A percentile compares a stretch with the other conserved stretches of the same genome.
phyloP scores from a whole-genome alignment of 495 filamentous ascomycete genomes.

The Melanomma pulvis-pyrius region DNA sequence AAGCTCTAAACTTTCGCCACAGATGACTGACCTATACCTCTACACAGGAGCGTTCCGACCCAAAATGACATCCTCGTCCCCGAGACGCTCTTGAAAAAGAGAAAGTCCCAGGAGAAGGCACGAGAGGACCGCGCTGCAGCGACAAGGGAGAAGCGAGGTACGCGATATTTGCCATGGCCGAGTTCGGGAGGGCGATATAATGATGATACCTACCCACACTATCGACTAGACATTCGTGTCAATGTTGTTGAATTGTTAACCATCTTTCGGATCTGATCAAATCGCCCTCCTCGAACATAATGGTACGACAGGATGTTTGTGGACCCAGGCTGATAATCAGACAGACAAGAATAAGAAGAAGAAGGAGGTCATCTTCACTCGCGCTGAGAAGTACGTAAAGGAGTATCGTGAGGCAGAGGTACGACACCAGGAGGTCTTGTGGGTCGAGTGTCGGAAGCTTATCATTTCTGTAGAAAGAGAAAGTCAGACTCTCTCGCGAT shows the following conservation, averaged over 20 bases:
- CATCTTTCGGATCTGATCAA: constrained; percentile 99
- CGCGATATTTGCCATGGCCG: constrained; percentile 49
- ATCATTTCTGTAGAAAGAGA: constrained; percentile 66
- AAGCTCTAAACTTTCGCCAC: not conserved
- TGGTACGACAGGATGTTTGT: constrained; percentile 21
- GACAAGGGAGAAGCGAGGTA: constrained; percentile 84
- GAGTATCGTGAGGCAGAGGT: constrained; percentile 92
- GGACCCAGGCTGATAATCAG: constrained; percentile 37
- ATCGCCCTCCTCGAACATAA: constrained; percentile 39
- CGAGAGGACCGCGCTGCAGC: constrained; percentile 82
- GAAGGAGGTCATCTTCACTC: constrained; percentile 98
- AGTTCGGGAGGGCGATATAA: constrained; percentile 39
- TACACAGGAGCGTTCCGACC: constrained; percentile 29
- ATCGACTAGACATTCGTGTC: constrained; percentile 86
- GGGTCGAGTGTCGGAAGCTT: not conserved
- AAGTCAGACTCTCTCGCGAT: constrained; percentile 85
- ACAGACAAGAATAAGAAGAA: constrained; percentile 92
- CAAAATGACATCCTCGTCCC: constrained; percentile 36
- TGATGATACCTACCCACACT: constrained; percentile 74
- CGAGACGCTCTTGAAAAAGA: constrained; percentile 72
- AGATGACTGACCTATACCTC: not conserved
- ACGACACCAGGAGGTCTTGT: not conserved
- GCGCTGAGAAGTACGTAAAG: constrained; percentile 98
- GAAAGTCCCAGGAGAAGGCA: constrained; percentile 99
- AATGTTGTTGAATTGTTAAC: constrained; percentile 95